Conservation (phyloP, 2,329 filamentous ascomycete genomes). For the Phialocephala sp. region DNA sequence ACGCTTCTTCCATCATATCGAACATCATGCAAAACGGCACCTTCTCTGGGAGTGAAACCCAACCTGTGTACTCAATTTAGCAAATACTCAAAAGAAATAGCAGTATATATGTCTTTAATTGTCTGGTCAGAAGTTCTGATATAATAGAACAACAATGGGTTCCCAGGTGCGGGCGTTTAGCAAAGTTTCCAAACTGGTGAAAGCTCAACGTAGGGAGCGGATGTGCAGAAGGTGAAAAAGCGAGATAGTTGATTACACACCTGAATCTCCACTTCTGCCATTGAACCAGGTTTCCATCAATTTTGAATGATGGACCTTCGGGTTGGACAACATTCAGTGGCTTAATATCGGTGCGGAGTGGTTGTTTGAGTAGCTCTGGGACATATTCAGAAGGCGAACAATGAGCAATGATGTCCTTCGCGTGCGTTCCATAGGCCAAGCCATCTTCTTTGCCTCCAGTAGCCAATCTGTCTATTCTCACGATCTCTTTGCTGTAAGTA, state of each 20-base stretch:
- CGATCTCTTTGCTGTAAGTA: slow-evolving; percentile 51
- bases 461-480: slow-evolving; percentile 55
- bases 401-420: slow-evolving; percentile 51
- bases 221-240: not conserved
- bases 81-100: slow-evolving; percentile 29
- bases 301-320: slow-evolving; percentile 64
- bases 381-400: slow-evolving; percentile 45
- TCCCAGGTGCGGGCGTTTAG: too few species aligned
- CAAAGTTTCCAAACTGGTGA: not conserved
- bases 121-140: too few species aligned
- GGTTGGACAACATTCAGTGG: slow-evolving; percentile 67
- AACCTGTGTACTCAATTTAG: slow-evolving; percentile 66
- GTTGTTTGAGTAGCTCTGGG: slow-evolving; percentile 48
- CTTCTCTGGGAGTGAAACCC: slow-evolving; percentile 64
- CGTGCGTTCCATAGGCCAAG: slow-evolving; percentile 50
- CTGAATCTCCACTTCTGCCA: slow-evolving; percentile 65
- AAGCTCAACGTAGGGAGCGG: not conserved
- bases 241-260: not conserved
- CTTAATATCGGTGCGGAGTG: slow-evolving; percentile 56
- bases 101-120: not conserved
- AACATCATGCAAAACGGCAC: slow-evolving; percentile 64
- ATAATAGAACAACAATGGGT: too few species aligned
- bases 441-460: slow-evolving; percentile 47
- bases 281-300: slow-evolving; percentile 49
- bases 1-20: slow-evolving; percentile 63